Evolutionary conservation across 2,329 filamentous ascomycete genomes (phyloP).

Genomic region (Trichophyton schoenleinii): DNA sequence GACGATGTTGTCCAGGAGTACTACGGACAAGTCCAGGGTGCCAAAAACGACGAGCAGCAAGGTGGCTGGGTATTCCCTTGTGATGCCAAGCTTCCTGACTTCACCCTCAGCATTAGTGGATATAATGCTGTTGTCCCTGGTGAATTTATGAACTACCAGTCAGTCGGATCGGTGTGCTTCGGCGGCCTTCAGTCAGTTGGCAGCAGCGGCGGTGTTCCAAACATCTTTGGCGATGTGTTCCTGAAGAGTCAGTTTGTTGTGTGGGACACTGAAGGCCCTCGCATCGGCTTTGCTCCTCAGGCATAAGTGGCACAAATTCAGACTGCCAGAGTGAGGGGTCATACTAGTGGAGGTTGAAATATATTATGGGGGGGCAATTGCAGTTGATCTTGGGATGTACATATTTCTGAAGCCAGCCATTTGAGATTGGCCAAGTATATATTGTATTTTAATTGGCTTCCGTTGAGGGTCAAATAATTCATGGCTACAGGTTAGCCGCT

Average conservation of each 20-base stretch:
- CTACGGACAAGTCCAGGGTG: slow-evolving; percentile 44
- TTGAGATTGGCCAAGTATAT: too few relatives aligned
- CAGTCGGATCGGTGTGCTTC: slow-evolving; percentile 38
- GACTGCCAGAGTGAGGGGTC: too few relatives aligned
- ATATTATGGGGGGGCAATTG: too few relatives aligned
- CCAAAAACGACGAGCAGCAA: slow-evolving; percentile 31
- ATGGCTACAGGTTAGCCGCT: too few relatives aligned
- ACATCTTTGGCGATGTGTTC: slow-evolving; percentile 48
- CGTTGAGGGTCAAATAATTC: too few relatives aligned
- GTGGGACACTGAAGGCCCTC: slow-evolving; percentile 32
- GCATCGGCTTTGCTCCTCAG: slow-evolving; percentile 10
- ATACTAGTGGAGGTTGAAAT: too few relatives aligned
- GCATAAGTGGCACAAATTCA: not conserved
- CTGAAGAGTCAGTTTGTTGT: slow-evolving; percentile 49
- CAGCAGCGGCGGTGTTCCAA: slow-evolving; percentile 41
- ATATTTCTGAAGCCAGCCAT: too few relatives aligned
- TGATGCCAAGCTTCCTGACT: slow-evolving; percentile 39
- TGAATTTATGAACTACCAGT: slow-evolving; percentile 42
- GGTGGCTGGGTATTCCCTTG: slow-evolving; percentile 49
- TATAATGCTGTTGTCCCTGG: slow-evolving; percentile 44
- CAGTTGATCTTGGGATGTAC: too few relatives aligned
- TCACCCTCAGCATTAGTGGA: slow-evolving; percentile 41
- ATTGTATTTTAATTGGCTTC: too few relatives aligned
- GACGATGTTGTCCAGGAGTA: slow-evolving; percentile 45
- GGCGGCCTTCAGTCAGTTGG: slow-evolving; percentile 45